Conservation (phyloP, 805 yeast genomes). For the Wickerhamiella nectarea region DNA sequence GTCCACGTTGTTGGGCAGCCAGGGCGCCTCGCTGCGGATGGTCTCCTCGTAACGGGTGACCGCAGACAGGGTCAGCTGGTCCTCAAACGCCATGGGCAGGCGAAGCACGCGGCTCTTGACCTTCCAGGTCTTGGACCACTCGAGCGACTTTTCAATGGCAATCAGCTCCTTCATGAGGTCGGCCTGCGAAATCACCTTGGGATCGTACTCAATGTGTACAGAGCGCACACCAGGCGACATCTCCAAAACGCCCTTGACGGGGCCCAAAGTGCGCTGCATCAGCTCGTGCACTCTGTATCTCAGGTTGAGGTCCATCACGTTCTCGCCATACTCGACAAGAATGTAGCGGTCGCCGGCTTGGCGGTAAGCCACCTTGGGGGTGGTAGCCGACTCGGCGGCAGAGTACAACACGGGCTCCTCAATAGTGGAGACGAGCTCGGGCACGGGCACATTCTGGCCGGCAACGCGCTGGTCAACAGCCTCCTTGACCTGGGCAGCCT, state of each 20-base stretch:
- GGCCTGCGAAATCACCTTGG: constrained; percentile 44
- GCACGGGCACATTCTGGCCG: constrained; percentile 16
- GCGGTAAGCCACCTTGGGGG: constrained; percentile 71
- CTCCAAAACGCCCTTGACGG: constrained; percentile 71
- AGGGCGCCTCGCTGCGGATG: constrained; percentile 83
- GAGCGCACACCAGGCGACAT: constrained; percentile 98
- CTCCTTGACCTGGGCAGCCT: constrained; percentile 51
- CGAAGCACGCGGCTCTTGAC: constrained; percentile 70
- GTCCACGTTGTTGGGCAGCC: constrained; percentile 97
- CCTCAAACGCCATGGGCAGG: constrained; percentile 96
- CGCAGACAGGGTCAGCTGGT: constrained; percentile 73
- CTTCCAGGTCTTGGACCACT: constrained; percentile 67
- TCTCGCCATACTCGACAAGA: constrained; percentile 85
- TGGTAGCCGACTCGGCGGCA: constrained; percentile 33
- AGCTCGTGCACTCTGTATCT: constrained; percentile 76
- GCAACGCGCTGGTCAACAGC: constrained; percentile 40
- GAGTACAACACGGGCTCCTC: constrained; percentile 51
- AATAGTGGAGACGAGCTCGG: constrained; percentile 40
- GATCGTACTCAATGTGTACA: constrained; percentile 75
- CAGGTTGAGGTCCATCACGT: constrained; percentile 68
- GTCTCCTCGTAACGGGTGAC: constrained; percentile 88
- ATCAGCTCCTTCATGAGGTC: constrained; percentile 48
- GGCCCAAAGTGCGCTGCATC: constrained; percentile 52
- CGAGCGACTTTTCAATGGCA: constrained; percentile 63
- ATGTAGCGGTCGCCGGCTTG: constrained; percentile 96